These are phyloP conservation scores for Cairneyella variabilis DNA, from an alignment of 495 filamentous ascomycete species.

Conservation along the genomic window DNA sequence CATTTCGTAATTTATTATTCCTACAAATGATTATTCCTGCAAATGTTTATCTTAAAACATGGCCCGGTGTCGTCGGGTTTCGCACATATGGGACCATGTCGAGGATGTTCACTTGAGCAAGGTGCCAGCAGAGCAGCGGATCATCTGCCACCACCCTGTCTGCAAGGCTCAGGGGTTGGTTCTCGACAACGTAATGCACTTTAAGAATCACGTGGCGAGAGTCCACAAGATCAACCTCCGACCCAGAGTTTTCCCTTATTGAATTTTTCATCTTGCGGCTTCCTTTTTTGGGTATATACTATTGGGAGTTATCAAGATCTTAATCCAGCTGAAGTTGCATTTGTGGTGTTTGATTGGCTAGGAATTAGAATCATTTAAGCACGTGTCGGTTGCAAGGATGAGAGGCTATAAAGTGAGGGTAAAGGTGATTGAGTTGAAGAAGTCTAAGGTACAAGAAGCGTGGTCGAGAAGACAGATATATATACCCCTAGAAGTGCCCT, in stretches of 20 bases:
- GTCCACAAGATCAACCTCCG: conserved; percentile 22
- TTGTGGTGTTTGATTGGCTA: not conserved
- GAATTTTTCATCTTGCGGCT: conserved; percentile 7
- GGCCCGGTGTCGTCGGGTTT: not conserved
- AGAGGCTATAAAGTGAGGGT: too few species aligned
- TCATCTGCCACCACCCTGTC: conserved; percentile 21
- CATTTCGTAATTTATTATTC: too few species aligned
- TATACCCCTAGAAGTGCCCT: too few species aligned
- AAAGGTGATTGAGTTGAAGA: too few species aligned
- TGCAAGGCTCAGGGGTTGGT: conserved; percentile 24
- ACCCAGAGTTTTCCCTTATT: conserved; percentile 6
- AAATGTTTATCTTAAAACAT: too few species aligned
- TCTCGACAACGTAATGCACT: conserved; percentile 17
- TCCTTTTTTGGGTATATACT: conserved; percentile 2
- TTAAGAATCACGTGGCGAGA: conserved; percentile 29
- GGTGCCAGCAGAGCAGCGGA: not conserved
- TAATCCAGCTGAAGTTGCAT: not conserved
- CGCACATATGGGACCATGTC: conserved; percentile 19
- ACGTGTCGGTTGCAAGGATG: too few species aligned
- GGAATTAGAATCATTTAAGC: not conserved
- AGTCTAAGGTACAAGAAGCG: too few species aligned
- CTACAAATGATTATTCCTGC: too few species aligned
- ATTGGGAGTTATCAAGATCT: conserved; percentile 1
- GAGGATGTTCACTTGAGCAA: conserved; percentile 16
- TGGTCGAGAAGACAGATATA: too few species aligned